Conservation (phyloP, 352 stramenopile genomes). For the Globisporangium carolinianum region DNA sequence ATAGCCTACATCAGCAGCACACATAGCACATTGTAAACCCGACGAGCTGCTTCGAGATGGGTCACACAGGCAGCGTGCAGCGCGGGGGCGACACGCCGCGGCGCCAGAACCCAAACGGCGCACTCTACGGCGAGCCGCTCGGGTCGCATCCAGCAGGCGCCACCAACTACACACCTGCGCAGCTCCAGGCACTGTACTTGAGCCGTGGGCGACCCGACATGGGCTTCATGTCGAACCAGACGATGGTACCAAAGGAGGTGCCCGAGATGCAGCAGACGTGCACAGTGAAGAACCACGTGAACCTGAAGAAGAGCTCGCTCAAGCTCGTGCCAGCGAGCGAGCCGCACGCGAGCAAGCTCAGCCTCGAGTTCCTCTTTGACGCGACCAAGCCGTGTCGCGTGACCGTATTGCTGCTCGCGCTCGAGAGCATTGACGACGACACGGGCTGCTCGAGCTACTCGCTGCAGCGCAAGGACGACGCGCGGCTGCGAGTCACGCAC, state of each 20-base stretch:
- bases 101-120: conserved; percentile 18
- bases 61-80: conserved; percentile 69
- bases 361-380: conserved; percentile 73
- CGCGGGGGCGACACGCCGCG: conserved; percentile 19
- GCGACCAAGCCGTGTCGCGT: conserved; percentile 67
- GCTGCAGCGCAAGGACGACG: conserved; percentile 37
- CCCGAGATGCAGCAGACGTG: conserved; percentile 82
- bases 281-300: conserved; percentile 81
- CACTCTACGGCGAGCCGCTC: conserved; percentile 61
- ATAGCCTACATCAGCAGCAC: too few species aligned
- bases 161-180: conserved; percentile 65
- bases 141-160: conserved; percentile 20
- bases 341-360: conserved; percentile 19
- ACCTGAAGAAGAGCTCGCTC: conserved; percentile 75
- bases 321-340: conserved; percentile 32
- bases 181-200: conserved; percentile 81
- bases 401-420: conserved; percentile 52
- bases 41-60: conserved; percentile 25
- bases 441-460: conserved; percentile 55
- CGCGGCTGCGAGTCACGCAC: conserved; percentile 20
- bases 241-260: conserved; percentile 33
- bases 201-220: conserved; percentile 71
- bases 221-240: conserved; percentile 81
- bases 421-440: conserved; percentile 62
- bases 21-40: too few species aligned